Evolutionary conservation across 225 moss, liverwort and hornwort species (phyloP), one percentile per base, ranked within the genome.

Genomic region (Sphagnum contortum): DNA sequence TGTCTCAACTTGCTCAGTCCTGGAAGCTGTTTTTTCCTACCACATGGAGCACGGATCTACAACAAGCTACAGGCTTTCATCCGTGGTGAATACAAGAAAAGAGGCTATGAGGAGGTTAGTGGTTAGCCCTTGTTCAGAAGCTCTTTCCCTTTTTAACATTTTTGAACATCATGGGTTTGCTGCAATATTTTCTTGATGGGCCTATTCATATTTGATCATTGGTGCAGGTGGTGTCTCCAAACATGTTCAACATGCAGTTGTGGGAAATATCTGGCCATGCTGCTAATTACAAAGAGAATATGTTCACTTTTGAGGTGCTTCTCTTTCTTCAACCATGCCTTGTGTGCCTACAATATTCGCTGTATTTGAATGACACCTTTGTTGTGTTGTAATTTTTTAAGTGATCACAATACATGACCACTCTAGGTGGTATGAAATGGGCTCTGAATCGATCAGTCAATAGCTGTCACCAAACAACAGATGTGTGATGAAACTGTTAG

Each of bases 221-320:
- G 29, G 29, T 61, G 69, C 69, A 88, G 92, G 95, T 96, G 44
- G 74, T 96, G 57, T 88, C 92, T 69, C 92, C 92, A 3, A 96
- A 96, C 60, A 88, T 92, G 61, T 96, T 79, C 71, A 96, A 96
- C 65, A 96, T 96, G 92, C 81, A 92, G 70, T 81, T 96, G 14
- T 96, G 92, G 92, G 88, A 96, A 50, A 92, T 77, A 7, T 96
- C 96, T 64, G 96, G 96, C 13, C 96, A 96, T 72, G 92, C 85
- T 74, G 90, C 90, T 1, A 96, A 92, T 68, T 96, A 92, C 74
- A 96, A 96, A 62, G 96, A 96, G n/a, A 92, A 96, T 47, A 96
- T 96, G 96, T 96, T 96, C 68, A 83, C 83, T 12, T 92, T 92
- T 66, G 92, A 96, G 80, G 86, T 91, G 12, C 70, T 72, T 62